These are phyloP conservation scores for Fusarium udum DNA, from an alignment of 2,329 filamentous ascomycete genomes.

Conservation along the genomic window DNA sequence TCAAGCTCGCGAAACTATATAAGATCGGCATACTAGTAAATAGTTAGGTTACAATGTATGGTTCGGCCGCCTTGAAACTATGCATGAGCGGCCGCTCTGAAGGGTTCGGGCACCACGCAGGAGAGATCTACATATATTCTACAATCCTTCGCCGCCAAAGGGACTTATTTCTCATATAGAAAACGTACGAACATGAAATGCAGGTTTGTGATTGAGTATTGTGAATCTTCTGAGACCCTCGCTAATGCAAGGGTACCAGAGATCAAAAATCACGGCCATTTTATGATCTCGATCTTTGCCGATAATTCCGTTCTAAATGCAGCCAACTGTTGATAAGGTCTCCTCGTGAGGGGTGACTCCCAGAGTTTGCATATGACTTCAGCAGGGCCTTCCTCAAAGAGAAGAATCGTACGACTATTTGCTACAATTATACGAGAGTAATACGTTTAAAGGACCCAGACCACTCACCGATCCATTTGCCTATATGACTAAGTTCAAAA, in stretches of 20 bases:
- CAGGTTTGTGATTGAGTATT: rapidly evolving
- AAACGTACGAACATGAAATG: rapidly evolving
- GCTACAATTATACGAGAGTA: not conserved
- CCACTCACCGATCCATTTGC: not conserved
- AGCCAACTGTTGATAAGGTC: rapidly evolving
- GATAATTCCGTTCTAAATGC: rapidly evolving
- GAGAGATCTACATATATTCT: not conserved
- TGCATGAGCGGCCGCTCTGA: not conserved
- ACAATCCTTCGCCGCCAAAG: rapidly evolving
- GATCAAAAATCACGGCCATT: not conserved
- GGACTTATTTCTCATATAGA: not conserved
- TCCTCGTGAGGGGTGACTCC: too few relatives aligned
- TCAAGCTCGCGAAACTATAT: rapidly evolving
- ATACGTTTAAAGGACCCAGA: not conserved
- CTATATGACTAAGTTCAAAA: not conserved
- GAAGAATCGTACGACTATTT: not conserved
- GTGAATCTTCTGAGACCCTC: rapidly evolving
- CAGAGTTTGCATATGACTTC: too few relatives aligned
- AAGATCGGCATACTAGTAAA: not conserved
- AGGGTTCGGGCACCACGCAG: not conserved
- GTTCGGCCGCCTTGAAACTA: not conserved
- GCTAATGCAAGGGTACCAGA: rapidly evolving
- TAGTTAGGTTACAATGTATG: not conserved
- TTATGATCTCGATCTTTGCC: not conserved
- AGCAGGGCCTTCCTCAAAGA: not conserved